These are phyloP conservation scores for Trichosporon inkin DNA, from an alignment of 1,284 basidiomycete genomes.

Conservation along the genomic window DNA sequence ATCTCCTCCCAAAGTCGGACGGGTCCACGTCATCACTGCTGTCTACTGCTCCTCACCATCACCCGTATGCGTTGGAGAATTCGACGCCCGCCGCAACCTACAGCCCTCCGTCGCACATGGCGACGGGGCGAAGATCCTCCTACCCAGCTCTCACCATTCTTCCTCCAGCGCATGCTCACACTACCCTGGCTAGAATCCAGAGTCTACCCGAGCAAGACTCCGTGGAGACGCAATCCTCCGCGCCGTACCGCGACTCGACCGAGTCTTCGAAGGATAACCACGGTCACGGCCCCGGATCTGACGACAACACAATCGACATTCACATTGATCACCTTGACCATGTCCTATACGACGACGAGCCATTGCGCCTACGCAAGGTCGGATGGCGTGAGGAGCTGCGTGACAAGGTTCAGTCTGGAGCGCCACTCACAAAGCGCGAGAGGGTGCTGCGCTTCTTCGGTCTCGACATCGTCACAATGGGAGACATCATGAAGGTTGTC, in stretches of 20 bases:
- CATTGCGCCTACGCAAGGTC: background rate
- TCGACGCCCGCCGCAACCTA: background rate
- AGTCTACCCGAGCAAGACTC: slow-evolving; percentile 40
- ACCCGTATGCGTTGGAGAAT: background rate
- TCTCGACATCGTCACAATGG: slow-evolving; percentile 46
- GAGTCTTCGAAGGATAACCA: slow-evolving; percentile 4
- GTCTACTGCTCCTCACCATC: slow-evolving; percentile 30
- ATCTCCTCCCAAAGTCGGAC: background rate
- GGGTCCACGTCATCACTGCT: slow-evolving; percentile 9
- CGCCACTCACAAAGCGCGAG: slow-evolving; percentile 17
- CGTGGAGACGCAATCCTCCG: slow-evolving; percentile 15
- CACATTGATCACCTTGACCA: background rate
- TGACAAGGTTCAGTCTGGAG: slow-evolving; percentile 17
- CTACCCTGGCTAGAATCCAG: slow-evolving; percentile 41
- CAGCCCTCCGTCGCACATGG: background rate
- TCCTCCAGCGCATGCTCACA: slow-evolving; percentile 12
- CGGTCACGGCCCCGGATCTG: background rate
- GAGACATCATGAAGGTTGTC: slow-evolving; percentile 49
- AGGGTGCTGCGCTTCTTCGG: slow-evolving; percentile 37
- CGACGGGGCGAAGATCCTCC: background rate
- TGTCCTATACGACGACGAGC: slow-evolving; percentile 15
- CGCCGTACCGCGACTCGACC: slow-evolving; percentile 2
- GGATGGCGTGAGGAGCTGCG: slow-evolving; percentile 21
- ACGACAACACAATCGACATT: slow-evolving; percentile 11
- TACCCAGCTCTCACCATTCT: slow-evolving; percentile 6